phyloP scores from a whole-genome alignment of 371 early-diverging fungal genomes.

The Circinella umbellata region DNA sequence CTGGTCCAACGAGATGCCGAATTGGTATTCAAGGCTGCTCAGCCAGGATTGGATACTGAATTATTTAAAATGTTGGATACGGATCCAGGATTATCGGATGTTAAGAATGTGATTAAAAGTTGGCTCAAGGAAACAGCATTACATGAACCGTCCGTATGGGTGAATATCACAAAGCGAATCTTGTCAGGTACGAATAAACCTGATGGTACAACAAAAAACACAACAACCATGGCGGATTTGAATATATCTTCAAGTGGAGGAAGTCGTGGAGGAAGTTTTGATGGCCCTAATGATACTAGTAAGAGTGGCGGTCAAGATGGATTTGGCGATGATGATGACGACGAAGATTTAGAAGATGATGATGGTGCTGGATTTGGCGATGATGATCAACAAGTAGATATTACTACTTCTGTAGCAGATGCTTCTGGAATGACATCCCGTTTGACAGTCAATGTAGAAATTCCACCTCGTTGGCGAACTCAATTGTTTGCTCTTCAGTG shows the following conservation, averaged over 20 bases:
- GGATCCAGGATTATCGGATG: slow-evolving; percentile 78
- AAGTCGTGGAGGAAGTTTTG: slow-evolving; percentile 17
- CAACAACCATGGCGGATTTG: neutral
- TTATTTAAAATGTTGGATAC: slow-evolving; percentile 84
- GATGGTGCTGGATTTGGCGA: slow-evolving; percentile 50
- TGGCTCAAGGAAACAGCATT: slow-evolving; percentile 77
- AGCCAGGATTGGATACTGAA: slow-evolving; percentile 80
- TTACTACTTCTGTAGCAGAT: slow-evolving; percentile 52
- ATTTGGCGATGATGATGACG: slow-evolving; percentile 50
- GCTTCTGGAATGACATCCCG: slow-evolving; percentile 44
- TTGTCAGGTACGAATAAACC: slow-evolving; percentile 55
- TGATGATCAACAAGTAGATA: slow-evolving; percentile 50
- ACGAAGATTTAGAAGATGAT: slow-evolving; percentile 34
- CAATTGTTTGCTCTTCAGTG: slow-evolving; percentile 84
- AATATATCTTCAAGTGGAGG: neutral
- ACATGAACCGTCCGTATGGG: slow-evolving; percentile 81
- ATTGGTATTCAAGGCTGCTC: slow-evolving; percentile 68
- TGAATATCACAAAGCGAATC: slow-evolving; percentile 82
- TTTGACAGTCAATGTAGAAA: slow-evolving; percentile 49
- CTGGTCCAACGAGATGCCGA: slow-evolving; percentile 82
- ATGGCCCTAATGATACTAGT: slow-evolving; percentile 21
- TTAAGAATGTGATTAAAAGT: slow-evolving; percentile 78
- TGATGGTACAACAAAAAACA: neutral
- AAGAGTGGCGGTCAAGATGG: slow-evolving; percentile 21
- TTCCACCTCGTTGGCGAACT: slow-evolving; percentile 90